Evolutionary conservation across 192 early-diverging fungal genomes (phyloP).

Genomic region (Coemansia reversa): DNA sequence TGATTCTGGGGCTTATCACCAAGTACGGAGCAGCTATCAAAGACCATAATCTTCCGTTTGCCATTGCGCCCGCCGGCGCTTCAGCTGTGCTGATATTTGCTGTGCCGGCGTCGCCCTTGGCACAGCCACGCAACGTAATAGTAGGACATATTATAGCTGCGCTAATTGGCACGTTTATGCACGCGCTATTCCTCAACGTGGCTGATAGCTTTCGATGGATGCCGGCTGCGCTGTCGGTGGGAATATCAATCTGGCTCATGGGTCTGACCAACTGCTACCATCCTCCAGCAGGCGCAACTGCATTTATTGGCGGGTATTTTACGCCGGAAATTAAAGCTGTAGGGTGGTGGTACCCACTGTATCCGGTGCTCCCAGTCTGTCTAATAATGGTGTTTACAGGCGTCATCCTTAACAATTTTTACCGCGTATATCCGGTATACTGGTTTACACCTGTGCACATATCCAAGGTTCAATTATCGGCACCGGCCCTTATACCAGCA

Average conservation of each 20-base stretch:
- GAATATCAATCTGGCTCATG: conserved; percentile 43
- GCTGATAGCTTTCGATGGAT: conserved; percentile 42
- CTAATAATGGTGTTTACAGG: conserved; percentile 38
- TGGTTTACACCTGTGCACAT: conserved; percentile 43
- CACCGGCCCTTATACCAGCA: neutral
- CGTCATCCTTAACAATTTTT: conserved; percentile 42
- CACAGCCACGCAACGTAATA: conserved; percentile 49
- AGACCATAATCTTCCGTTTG: conserved; percentile 47
- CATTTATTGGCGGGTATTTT: conserved; percentile 35
- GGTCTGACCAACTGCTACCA: conserved; percentile 49
- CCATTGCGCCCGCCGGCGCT: conserved; percentile 45
- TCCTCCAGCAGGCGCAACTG: conserved; percentile 51
- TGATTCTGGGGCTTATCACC: conserved; percentile 26
- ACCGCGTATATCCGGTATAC: conserved; percentile 44
- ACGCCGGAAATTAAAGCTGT: conserved; percentile 22
- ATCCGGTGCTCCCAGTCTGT: conserved; percentile 35
- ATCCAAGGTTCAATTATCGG: neutral
- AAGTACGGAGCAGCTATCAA: conserved; percentile 45
- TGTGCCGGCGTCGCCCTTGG: conserved; percentile 39
- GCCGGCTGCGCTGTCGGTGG: conserved; percentile 44
- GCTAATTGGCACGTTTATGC: conserved; percentile 42
- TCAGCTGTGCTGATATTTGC: conserved; percentile 46
- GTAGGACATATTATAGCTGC: conserved; percentile 41
- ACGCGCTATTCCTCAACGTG: conserved; percentile 31
- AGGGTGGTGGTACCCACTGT: conserved; percentile 53